Percentiles rank a stretch among this genome's conserved stretches.
phyloP scores from a whole-genome alignment of 164 flowering plant species.

The Chimonanthus salicifolius region DNA sequence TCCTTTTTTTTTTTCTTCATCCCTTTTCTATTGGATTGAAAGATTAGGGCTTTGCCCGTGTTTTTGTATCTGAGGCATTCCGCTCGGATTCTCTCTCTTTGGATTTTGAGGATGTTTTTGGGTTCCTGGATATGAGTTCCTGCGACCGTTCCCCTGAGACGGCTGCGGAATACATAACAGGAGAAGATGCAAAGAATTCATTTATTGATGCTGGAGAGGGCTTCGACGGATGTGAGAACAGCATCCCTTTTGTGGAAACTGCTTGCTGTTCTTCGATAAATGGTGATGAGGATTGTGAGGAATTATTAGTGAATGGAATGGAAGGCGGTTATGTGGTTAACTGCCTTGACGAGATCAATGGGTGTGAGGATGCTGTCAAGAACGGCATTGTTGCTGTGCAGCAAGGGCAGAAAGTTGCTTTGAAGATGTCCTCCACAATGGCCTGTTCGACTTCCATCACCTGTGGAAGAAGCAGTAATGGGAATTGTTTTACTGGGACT shows the following conservation, averaged over 20 bases:
- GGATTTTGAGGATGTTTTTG: conserved; percentile 2
- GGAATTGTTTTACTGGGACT: neutral
- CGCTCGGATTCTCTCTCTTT: neutral
- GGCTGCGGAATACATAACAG: neutral
- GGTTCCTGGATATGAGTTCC: neutral
- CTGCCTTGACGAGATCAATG: neutral
- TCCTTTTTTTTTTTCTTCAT: neutral
- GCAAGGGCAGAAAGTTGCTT: neutral
- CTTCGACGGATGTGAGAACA: neutral
- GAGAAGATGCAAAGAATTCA: neutral
- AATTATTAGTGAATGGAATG: neutral
- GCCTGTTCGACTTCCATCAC: neutral
- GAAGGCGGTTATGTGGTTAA: neutral
- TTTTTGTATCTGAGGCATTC: neutral
- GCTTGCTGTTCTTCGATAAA: neutral
- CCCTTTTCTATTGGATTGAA: neutral
- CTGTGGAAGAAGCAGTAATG: neutral
- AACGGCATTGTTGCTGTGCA: neutral
- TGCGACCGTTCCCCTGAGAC: neutral
- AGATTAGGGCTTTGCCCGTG: neutral
- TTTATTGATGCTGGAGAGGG: neutral
- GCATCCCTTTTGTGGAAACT: neutral
- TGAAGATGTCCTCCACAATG: neutral
- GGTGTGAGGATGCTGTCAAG: neutral
- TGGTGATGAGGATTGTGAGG: neutral